Base-by-base conservation (phyloP, 2,329 filamentous ascomycete species). In the Dichotomopilus funicola region DNA sequence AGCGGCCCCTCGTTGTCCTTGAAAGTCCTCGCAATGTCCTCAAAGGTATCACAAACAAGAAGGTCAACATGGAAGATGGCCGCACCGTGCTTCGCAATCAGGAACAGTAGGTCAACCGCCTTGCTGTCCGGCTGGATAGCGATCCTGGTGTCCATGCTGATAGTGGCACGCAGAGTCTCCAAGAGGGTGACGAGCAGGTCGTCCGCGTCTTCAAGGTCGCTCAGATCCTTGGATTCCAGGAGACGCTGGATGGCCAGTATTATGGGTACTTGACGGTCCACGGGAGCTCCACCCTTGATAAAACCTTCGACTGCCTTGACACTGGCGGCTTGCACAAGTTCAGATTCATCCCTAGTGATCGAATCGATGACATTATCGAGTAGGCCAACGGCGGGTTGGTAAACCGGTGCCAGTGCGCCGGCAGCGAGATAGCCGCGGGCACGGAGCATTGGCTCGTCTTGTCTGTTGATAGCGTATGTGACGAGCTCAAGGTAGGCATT, bases 241-340 rank as follows among this genome's bases (percentile, higher is more conserved):
- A 91, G 99, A 38, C 86, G 76, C 51, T 83, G 81, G 59, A 88
- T 80, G 9, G 84, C 79, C n/a, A 72, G 76, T 49, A 84, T 77
- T 56, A 87, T 77, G 19, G 77, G 73, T 1, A 76, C 63, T 67
- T 96, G 91, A 46, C 74, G 76, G 56, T 82, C 79, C 6, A 69
- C 65, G 6, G 72, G 66, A 2, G 79, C 65, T 71, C 79, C 68
- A 69, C 78, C 76, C 57, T 72, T 76, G 51, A 85, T 77, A 56
- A 85, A 79, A 12, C 80, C 79, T 65, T 96, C 90, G 38, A 96
- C 73, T 1, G 90, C 87, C 68, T 92, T 91, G 65, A 97, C 87
- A 66, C 90, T 95, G 19, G 92, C 86, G 13, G 96, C 91, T 69
- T 94, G 89, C 44, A 97, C 92, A 38, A 97, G 84, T 68, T 96